These are phyloP conservation scores for Onygena corvina DNA, from an alignment of 2,329 filamentous ascomycete genomes.

Conservation along the genomic window DNA sequence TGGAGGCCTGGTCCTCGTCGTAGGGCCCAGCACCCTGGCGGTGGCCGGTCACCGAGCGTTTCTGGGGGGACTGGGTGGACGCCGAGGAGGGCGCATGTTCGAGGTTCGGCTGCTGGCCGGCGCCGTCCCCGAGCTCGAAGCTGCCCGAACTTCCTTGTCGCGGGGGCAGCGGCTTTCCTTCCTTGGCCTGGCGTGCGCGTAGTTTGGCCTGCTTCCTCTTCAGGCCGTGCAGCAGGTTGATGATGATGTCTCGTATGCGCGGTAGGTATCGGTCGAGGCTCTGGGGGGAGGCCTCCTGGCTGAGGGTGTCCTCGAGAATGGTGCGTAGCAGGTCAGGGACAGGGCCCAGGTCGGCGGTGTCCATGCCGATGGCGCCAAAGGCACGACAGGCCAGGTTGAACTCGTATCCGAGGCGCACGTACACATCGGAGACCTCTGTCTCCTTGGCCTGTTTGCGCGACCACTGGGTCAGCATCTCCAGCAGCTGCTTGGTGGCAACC, in stretches of 20 bases:
- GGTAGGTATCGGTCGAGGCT: slow-evolving; percentile 90
- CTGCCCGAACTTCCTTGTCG: slow-evolving; percentile 39
- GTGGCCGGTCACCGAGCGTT: slow-evolving; percentile 16
- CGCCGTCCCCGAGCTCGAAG: slow-evolving; percentile 33
- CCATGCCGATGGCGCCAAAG: slow-evolving; percentile 92
- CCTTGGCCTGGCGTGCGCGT: slow-evolving; percentile 43
- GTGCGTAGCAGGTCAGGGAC: slow-evolving; percentile 81
- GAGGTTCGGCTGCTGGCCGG: slow-evolving; percentile 36
- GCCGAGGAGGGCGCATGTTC: slow-evolving; percentile 22
- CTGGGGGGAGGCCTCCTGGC: slow-evolving; percentile 86
- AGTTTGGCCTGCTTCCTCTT: slow-evolving; percentile 95
- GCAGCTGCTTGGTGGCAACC: slow-evolving; percentile 91
- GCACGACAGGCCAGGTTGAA: slow-evolving; percentile 98
- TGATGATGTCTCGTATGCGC: slow-evolving; percentile 94
- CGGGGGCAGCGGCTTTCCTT: slow-evolving; percentile 29
- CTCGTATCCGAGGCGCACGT: slow-evolving; percentile 92
- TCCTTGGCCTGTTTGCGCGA: slow-evolving; percentile 85
- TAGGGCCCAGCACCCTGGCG: slow-evolving; percentile 24
- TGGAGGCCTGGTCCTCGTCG: slow-evolving; percentile 24
- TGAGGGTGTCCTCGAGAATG: slow-evolving; percentile 90
- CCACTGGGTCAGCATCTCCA: slow-evolving; percentile 96
- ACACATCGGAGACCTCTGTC: slow-evolving; percentile 93
- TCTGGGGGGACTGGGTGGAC: slow-evolving; percentile 23
- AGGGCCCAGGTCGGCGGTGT: slow-evolving; percentile 85
- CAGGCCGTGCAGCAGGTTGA: slow-evolving; percentile 86